These are phyloP conservation scores for Scheffersomyces insectosa DNA, from an alignment of 1,139 yeast genomes.

Conservation along the genomic window DNA sequence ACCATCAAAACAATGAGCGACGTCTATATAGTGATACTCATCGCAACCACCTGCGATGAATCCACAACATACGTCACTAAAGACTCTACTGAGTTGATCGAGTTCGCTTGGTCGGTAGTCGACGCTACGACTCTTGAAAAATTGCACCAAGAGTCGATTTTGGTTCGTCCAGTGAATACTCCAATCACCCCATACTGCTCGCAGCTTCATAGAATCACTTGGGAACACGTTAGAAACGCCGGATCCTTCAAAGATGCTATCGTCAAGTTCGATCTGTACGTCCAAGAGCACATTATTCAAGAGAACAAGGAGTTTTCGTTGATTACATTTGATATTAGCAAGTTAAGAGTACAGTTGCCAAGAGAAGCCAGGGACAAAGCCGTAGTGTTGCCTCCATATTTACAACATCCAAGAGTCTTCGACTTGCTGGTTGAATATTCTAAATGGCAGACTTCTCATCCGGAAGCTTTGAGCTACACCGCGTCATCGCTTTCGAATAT, in stretches of 20 bases:
- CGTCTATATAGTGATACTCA: constrained; percentile 60
- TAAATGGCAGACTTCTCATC: constrained; percentile 66
- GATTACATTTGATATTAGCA: constrained; percentile 67
- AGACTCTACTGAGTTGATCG: constrained; percentile 67
- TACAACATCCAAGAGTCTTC: constrained; percentile 75
- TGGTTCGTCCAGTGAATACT: constrained; percentile 65
- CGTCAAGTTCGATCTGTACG: constrained; percentile 46
- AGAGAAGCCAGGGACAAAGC: constrained; percentile 81
- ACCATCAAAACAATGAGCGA: constrained; percentile 44
- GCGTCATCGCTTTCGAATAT: constrained; percentile 52
- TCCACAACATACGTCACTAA: constrained; percentile 56
- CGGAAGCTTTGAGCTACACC: constrained; percentile 58
- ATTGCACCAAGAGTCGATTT: constrained; percentile 40
- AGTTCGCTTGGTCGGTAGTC: constrained; percentile 62
- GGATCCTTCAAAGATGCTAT: constrained; percentile 64
- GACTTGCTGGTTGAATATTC: constrained; percentile 73
- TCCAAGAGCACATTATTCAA: constrained; percentile 44
- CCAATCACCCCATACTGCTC: constrained; percentile 69
- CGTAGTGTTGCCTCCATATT: constrained; percentile 68
- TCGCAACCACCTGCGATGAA: constrained; percentile 72
- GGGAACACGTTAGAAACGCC: constrained; percentile 63
- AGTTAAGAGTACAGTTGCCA: constrained; percentile 72
- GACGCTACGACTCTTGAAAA: constrained; percentile 38
- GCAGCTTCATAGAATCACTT: constrained; percentile 51
- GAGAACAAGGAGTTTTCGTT: constrained; percentile 59